These are phyloP conservation scores for Schwanniomyces polymorphus DNA, from an alignment of 805 yeast genomes.

Conservation along the genomic window DNA sequence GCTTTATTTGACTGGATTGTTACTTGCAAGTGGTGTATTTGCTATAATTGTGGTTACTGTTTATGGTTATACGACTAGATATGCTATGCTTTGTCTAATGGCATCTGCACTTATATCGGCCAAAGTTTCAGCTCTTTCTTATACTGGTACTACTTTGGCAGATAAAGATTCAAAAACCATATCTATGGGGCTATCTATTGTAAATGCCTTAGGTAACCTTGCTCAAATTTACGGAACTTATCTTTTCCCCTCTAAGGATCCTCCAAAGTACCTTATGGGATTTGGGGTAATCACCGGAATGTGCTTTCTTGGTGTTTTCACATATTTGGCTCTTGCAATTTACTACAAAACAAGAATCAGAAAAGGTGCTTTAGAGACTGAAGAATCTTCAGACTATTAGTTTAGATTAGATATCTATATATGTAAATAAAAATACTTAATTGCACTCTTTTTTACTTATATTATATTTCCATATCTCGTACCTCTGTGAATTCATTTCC, in stretches of 20 bases:
- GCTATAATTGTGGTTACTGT: conserved; percentile 5
- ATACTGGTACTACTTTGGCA: conserved; percentile 7
- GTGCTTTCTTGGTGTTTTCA: conserved; percentile 7
- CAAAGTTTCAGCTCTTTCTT: conserved; percentile 8
- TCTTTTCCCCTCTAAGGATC: conserved; percentile 7
- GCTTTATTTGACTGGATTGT: conserved; percentile 4
- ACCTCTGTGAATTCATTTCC: too few species aligned
- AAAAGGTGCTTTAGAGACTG: neutral
- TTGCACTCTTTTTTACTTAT: too few species aligned
- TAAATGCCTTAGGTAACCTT: conserved; percentile 9
- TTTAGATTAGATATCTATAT: too few species aligned
- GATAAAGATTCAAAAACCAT: conserved; percentile 10
- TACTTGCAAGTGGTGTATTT: conserved; percentile 6
- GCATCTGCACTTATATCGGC: conserved; percentile 10
- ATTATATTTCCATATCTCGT: too few species aligned
- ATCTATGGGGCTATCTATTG: conserved; percentile 8
- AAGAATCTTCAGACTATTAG: neutral
- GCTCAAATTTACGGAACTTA: conserved; percentile 11
- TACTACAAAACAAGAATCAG: conserved; percentile 3
- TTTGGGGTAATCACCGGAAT: conserved; percentile 11
- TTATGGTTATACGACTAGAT: conserved; percentile 6
- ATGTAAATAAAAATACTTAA: too few species aligned
- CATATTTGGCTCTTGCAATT: conserved; percentile 3
- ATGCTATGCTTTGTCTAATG: conserved; percentile 11
- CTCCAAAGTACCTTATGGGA: conserved; percentile 11